Evolutionary conservation across 495 filamentous ascomycete species (phyloP), one percentile per base, ranked within the genome.

Genomic region (Haplographium delicatum): DNA sequence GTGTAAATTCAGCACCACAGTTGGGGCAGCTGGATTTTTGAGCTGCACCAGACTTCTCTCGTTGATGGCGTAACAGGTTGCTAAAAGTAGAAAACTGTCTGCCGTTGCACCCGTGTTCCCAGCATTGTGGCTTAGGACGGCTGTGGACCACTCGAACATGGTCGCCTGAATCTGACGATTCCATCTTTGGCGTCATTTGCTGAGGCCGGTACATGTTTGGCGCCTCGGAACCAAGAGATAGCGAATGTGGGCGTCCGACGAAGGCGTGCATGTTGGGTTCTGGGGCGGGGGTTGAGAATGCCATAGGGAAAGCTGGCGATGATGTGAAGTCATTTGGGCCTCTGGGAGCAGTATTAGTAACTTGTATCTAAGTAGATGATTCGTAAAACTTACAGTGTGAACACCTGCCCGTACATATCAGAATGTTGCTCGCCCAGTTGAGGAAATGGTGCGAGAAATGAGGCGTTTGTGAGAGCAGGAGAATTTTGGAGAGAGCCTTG

Each of bases 31-130:
- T 81, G 11, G 88, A 88, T 65, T 95, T 95, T 8, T 85, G 71
- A 28, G 91, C 88, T 15, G 86, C 88, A 7, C 90, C 90, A 1
- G 88, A 91, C 63, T 93, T 95, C 64, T 96, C 90, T n/a, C 90
- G 80, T 62, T 96, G 90, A 61, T 96, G 90, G 30, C 90, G 78
- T 4, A 96, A 74, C 0, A 96, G 78, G 64, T 96, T 96, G 80
- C 89, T 94, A 63, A 96, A 96, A 10, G 90, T 96, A 1, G 88
- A 94, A 63, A 96, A 96, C 58, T 93, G 85, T 13, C 90, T 83
- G 23, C 90, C 90, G 60, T 95, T 94, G 74, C 90, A 96, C 7
- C 89, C 90, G 57, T 96, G 90, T 40, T 96, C 90, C 87, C 87
- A 96, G 67, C 90, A 96, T 63, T 94, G 90, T 3, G 90, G 89